Evolutionary conservation across 352 stramenopile genomes (phyloP).

Genomic region (Phytophthora brassicae): DNA sequence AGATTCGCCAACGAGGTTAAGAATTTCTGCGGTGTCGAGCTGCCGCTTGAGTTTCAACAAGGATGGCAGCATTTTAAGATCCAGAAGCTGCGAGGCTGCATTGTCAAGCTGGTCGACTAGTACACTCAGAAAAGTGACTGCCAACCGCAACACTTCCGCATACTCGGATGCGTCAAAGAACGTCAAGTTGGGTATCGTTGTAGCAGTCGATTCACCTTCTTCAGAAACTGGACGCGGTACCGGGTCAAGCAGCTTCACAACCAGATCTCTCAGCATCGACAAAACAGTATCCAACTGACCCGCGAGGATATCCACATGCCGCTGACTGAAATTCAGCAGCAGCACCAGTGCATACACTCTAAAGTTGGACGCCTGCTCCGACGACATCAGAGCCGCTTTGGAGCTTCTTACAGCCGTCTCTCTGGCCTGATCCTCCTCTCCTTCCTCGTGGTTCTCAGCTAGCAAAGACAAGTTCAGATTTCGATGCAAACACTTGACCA

Average conservation of each 20-base stretch:
- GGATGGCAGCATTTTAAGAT: slow-evolving; percentile 37
- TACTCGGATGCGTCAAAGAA: slow-evolving; percentile 42
- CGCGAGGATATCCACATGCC: slow-evolving; percentile 40
- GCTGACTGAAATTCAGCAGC: slow-evolving; percentile 74
- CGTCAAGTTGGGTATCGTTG: background rate
- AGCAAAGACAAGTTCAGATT: slow-evolving; percentile 35
- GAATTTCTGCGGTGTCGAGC: slow-evolving; percentile 18
- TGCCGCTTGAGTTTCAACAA: slow-evolving; percentile 39
- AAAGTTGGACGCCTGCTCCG: slow-evolving; percentile 66
- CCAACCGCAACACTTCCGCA: slow-evolving; percentile 57
- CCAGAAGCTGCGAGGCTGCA: slow-evolving; percentile 37
- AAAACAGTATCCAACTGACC: slow-evolving; percentile 30
- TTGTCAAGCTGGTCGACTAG: slow-evolving; percentile 47
- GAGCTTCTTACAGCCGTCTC: slow-evolving; percentile 7
- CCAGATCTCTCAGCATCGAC: slow-evolving; percentile 40
- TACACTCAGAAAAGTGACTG: slow-evolving; percentile 52
- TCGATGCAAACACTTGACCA: slow-evolving; percentile 45
- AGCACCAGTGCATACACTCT: slow-evolving; percentile 72
- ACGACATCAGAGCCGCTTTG: slow-evolving; percentile 24
- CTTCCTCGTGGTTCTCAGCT: background rate
- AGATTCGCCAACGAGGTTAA: slow-evolving; percentile 21
- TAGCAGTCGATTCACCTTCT: background rate
- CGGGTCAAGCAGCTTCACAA: slow-evolving; percentile 32
- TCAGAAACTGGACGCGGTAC: slow-evolving; percentile 5
- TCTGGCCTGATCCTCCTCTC: background rate